Evolutionary conservation across 108 stramenopile genomes (phyloP), one percentile per base, ranked within the genome.

Genomic region (Pseudonitzschia multistriata): DNA sequence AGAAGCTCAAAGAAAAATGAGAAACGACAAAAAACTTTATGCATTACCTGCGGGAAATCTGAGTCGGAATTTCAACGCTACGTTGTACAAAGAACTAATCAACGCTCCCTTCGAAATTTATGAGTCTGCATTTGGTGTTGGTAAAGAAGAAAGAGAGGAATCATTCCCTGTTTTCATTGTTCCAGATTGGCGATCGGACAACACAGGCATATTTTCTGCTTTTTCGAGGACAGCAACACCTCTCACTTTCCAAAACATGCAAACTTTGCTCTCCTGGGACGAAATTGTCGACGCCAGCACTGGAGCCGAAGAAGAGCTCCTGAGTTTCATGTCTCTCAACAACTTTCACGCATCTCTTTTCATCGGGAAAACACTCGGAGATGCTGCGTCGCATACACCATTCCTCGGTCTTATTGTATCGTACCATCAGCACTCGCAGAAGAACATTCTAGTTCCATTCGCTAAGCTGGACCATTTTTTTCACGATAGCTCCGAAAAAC

Each of bases 101-200:
- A 48, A 49, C 42, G 77, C 71, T 24, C 77, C 77, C 1, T 78
- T 78, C 29, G 45, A 66, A 24, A 71, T 78, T 45, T 78, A 68
- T 35, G 69, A 64, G n/a, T 66, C 66, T 22, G 49, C 69, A 7
- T 62, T 72, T 54, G 70, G 64, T 27, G 28, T 50, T 24, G 15
- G 24, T 3, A 27, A 55, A 19, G 49, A 49, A 25, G 76, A 68
- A 30, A 59, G 60, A 15, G 77, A 78, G 22, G 36, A 31, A 19
- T 78, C 77, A 17, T 71, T 78, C 29, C 77, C 77, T 24, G 77
- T 78, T 31, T 78, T 78, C 60, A 55, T 63, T 27, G 29, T 78
- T 3, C 77, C 70, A 1, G 70, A 72, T 64, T 78, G 77, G 77
- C 11, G n/a, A 33, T n/a, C 49, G 25, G 60, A 78, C 19, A 40